These are phyloP conservation scores for Phytophthora fragariaefolia DNA, from an alignment of 352 stramenopile species.

Conservation along the genomic window DNA sequence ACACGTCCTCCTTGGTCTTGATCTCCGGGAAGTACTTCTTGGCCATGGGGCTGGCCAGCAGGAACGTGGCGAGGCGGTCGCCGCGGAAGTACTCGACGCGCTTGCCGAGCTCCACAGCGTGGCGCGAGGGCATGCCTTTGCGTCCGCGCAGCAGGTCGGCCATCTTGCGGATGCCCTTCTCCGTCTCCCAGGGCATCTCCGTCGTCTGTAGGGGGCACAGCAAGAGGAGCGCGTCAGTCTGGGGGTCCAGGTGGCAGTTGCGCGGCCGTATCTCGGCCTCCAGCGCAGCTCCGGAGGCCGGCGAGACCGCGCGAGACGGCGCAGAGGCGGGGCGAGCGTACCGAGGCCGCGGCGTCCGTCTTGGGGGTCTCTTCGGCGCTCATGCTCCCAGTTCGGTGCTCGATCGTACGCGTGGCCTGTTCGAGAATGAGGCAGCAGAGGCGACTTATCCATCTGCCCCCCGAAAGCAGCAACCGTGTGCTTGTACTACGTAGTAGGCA, in stretches of 20 bases:
- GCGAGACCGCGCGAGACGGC: neutral
- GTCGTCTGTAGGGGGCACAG: slow-evolving; percentile 32
- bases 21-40: slow-evolving; percentile 90
- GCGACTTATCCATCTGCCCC: slow-evolving; percentile 18
- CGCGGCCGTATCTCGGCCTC: slow-evolving; percentile 9
- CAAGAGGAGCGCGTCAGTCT: slow-evolving; percentile 20
- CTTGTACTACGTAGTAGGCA: too few species aligned
- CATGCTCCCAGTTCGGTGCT: slow-evolving; percentile 26
- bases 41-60: slow-evolving; percentile 74
- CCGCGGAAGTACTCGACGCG: slow-evolving; percentile 93
- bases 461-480: slow-evolving; percentile 39
- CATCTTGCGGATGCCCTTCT: slow-evolving; percentile 82
- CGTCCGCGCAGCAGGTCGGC: slow-evolving; percentile 82
- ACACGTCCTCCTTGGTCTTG: slow-evolving; percentile 78
- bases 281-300: neutral
- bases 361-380: slow-evolving; percentile 33
- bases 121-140: slow-evolving; percentile 89
- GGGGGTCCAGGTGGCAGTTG: neutral
- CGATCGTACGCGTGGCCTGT: slow-evolving; percentile 40
- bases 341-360: slow-evolving; percentile 29
- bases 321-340: slow-evolving; percentile 12
- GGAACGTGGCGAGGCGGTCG: slow-evolving; percentile 86
- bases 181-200: slow-evolving; percentile 76
- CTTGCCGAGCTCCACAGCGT: slow-evolving; percentile 92
- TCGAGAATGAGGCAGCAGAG: slow-evolving; percentile 30